Evolutionary conservation across 192 early-diverging fungal genomes (phyloP), one percentile per base, ranked within the genome.

Genomic region (Coemansia sp.): DNA sequence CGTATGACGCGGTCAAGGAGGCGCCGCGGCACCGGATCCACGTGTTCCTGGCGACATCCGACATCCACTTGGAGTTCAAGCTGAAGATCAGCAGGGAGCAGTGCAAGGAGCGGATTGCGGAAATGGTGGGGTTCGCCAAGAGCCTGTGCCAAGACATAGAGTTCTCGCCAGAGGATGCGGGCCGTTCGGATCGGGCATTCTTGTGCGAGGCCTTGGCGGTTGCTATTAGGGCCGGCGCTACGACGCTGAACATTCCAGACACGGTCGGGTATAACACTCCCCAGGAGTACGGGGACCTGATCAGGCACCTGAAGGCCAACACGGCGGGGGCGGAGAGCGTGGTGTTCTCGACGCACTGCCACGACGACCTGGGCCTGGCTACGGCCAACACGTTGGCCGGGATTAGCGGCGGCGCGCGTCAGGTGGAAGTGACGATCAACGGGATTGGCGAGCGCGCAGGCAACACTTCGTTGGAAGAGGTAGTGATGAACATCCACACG

Each of bases 371-470:
- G 30, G 95, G 95, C 45, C 81, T 98, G 22, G 93, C 95, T 21
- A 98, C 95, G 0, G 93, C 95, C 29, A 98, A 98, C 67, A 93
- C 94, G 4, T 81, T 98, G 11, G 84, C 93, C 23, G 95, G 92
- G 33, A 81, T 98, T 38, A 61, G 58, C 34, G 93, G 91, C 69
- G 95, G 95, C 31, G 94, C 94, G 13, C 84, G 93, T 8, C 95
- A 98, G 56, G 91, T 98, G 8, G 95, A 98, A 60, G 93, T 96
- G 8, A 93, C 95, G 0, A 90, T 98, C 63, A 95, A 96, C 79
- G 95, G 95, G 25, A 98, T 98, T 58, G 95, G 95, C 48, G 95
- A 98, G 79, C 92, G 95, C 49, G 95, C 95, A 18, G 94, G 95
- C 38, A 98, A 98, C 73, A 98, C 95, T 4, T 81, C 95, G 14